These are phyloP conservation scores for rapeseed (Brassica napus) DNA, from an alignment of 345 rosid species.

Conservation along the genomic window Da-Ae NC_063442.1:38470501-38471000, in stretches of 20 bases:
- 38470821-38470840: neutral
- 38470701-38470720: neutral
- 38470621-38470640: neutral
- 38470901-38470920: neutral
- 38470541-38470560: neutral
- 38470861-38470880: neutral
- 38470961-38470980: neutral
- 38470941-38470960: neutral
- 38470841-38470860: neutral
- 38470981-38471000: neutral
- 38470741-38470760: neutral
- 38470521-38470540: neutral
- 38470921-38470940: neutral
- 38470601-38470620: neutral
- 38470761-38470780: neutral
- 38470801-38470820: neutral
- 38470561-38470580: neutral
- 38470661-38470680: neutral
- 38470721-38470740: neutral
- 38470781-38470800: neutral
- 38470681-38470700: neutral
- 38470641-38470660: neutral
- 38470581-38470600: neutral
- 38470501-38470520: neutral
- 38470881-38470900: neutral